phyloP scores from a whole-genome alignment of 2,329 filamentous ascomycete genomes.

The Lomentospora prolificans region DNA sequence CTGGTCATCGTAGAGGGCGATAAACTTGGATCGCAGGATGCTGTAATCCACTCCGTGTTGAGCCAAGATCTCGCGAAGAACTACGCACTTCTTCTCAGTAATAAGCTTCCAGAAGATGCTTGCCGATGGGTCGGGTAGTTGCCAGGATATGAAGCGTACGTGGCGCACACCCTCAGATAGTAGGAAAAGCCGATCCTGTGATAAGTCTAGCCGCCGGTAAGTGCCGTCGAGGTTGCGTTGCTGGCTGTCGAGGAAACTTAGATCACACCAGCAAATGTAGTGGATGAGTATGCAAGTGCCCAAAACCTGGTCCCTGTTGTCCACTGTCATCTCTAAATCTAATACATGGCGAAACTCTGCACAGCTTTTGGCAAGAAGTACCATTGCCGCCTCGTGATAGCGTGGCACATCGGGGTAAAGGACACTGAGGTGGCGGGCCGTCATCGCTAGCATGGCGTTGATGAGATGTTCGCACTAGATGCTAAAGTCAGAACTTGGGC shows the following conservation, averaged over 20 bases:
- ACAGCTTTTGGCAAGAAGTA: slow-evolving; percentile 16
- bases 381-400: slow-evolving; percentile 15
- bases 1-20: slow-evolving; percentile 16
- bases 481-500: not conserved
- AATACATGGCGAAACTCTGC: slow-evolving; percentile 16
- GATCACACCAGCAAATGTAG: slow-evolving; percentile 20
- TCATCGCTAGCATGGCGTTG: slow-evolving; percentile 15
- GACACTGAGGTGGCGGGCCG: slow-evolving; percentile 15
- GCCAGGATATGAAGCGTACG: slow-evolving; percentile 17
- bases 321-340: slow-evolving; percentile 14
- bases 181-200: slow-evolving; percentile 18
- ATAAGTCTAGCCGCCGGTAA: slow-evolving; percentile 14
- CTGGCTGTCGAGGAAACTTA: slow-evolving; percentile 17
- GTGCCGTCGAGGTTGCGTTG: not conserved
- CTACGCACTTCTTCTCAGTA: not conserved
- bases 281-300: slow-evolving; percentile 19
- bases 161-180: slow-evolving; percentile 19
- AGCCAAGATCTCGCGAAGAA: slow-evolving; percentile 11
- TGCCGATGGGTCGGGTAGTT: slow-evolving; percentile 12
- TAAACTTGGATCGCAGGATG: slow-evolving; percentile 12
- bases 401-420: slow-evolving; percentile 9
- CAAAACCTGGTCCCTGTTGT: slow-evolving; percentile 16
- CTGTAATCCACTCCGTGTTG: slow-evolving; percentile 13
- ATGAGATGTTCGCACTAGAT: slow-evolving; percentile 19
- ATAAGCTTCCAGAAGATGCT: slow-evolving; percentile 14